Conservation (phyloP, 345 rosid genomes). For the Acer negundo region DNA sequence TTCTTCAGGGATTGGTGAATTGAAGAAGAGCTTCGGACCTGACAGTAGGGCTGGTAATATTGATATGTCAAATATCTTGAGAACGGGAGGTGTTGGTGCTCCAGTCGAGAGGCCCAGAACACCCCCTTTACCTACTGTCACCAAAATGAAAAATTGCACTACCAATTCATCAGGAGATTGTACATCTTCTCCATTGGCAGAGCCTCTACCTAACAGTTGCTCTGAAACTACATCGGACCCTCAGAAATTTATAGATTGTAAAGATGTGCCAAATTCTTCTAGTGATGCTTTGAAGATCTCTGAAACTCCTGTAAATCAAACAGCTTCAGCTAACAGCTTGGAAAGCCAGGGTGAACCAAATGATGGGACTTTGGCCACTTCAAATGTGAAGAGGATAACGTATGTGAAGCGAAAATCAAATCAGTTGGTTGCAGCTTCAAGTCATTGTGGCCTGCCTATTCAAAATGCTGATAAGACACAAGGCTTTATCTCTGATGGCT, state of each 20-base stretch:
- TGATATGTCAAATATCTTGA: conserved; percentile 34
- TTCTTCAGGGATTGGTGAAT: conserved; percentile 40
- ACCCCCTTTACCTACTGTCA: conserved; percentile 46
- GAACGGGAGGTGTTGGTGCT: conserved; percentile 38
- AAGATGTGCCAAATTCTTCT: conserved; percentile 37
- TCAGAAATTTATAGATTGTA: conserved; percentile 40
- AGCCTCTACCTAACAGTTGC: conserved; percentile 37
- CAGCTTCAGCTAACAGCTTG: conserved; percentile 35
- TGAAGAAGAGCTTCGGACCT: conserved; percentile 45
- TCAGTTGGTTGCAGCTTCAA: conserved; percentile 81
- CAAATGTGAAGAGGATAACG: conserved; percentile 47
- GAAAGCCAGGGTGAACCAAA: conserved; percentile 42
- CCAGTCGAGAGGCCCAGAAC: conserved; percentile 55
- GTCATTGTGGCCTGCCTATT: conserved; percentile 28
- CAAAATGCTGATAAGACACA: conserved; percentile 39
- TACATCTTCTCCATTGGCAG: conserved; percentile 40
- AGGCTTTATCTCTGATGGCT: conserved; percentile 53
- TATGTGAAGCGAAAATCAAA: conserved; percentile 80
- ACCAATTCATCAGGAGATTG: conserved; percentile 36
- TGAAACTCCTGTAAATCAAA: conserved; percentile 39
- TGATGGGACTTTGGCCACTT: conserved; percentile 38
- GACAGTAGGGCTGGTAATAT: conserved; percentile 36
- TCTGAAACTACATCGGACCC: conserved; percentile 45
- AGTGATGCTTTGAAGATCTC: conserved; percentile 41
- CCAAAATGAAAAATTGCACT: conserved; percentile 41